Conservation (phyloP, 1,284 basidiomycete genomes). For the Calocybe gambosa region DNA sequence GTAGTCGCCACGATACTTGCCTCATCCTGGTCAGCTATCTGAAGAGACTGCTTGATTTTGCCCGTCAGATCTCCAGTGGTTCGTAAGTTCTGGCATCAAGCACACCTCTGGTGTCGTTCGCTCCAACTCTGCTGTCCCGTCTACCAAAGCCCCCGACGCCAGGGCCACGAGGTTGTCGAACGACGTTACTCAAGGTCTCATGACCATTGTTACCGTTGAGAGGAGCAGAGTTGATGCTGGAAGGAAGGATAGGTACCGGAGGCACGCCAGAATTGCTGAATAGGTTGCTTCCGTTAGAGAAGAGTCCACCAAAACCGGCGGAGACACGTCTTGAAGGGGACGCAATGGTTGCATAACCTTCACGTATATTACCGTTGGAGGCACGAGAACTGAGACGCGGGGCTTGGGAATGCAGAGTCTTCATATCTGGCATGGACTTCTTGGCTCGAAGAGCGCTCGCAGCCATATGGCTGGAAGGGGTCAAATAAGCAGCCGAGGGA, state of each 20-base stretch:
- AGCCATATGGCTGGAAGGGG: slow-evolving; percentile 44
- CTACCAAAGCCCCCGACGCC: slow-evolving; percentile 63
- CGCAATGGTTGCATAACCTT: slow-evolving; percentile 85
- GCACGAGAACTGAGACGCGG: slow-evolving; percentile 78
- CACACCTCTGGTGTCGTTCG: slow-evolving; percentile 56
- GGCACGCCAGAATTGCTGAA: slow-evolving; percentile 46
- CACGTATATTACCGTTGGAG: slow-evolving; percentile 87
- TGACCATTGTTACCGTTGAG: slow-evolving; percentile 35
- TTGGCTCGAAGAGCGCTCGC: slow-evolving; percentile 72
- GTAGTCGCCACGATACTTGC: slow-evolving; percentile 29
- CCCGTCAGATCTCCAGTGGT: slow-evolving; percentile 70
- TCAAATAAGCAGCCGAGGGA: slow-evolving; percentile 60
- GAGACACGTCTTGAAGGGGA: slow-evolving; percentile 71
- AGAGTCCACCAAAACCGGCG: slow-evolving; percentile 64
- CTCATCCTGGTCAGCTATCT: slow-evolving; percentile 38
- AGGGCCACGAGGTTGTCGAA: slow-evolving; percentile 77
- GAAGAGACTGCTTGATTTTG: slow-evolving; percentile 29
- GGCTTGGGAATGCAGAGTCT: slow-evolving; percentile 74
- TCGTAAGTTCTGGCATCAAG: slow-evolving; percentile 79
- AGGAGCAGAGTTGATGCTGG: slow-evolving; percentile 39
- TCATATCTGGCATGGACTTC: slow-evolving; percentile 95
- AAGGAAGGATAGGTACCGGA: slow-evolving; percentile 71
- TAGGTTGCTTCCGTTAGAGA: slow-evolving; percentile 40
- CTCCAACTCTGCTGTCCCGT: slow-evolving; percentile 54
- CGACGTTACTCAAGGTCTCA: slow-evolving; percentile 46